Base-by-base conservation (phyloP, 2,329 filamentous ascomycete genomes). In the Fusarium torulosum region DNA sequence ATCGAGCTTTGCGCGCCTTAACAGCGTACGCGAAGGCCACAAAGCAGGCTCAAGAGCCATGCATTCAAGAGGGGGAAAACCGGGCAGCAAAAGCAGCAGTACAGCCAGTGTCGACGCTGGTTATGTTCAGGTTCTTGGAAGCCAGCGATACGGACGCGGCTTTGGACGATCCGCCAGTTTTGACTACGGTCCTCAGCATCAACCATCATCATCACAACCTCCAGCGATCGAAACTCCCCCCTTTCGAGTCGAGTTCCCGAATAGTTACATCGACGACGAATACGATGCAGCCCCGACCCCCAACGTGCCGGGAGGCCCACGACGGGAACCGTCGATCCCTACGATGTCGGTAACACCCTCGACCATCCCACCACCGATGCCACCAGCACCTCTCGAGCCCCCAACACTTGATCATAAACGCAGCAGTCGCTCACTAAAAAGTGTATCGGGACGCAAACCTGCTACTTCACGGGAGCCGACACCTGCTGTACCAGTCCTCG, bases 251-350 rank as follows among this genome's bases (percentile, higher is more conserved):
- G 84, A 86, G 42, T 82, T 84, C 63, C 78, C 82, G 58, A 83
- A 81, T 67, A 80, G 79, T 58, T 83, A 84, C 67, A 79, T 85
- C 50, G 64, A 61, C 67, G 82, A 85, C 71, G 87, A 91, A 72
- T 89, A 90, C 79, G 91, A 96, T 75, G 91, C 93, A 51, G 94
- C 94, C 25, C 94, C 95, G 15, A 95, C 91, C 37, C 95, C 95
- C 7, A 94, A 89, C 27, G 85, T 97, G 35, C 93, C 93, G 33
- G 90, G 86, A 47, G 94, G 94, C 7, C 93, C 94, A 57, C 88
- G 93, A 60, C 81, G 81, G 56, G 72, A 79, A 20, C 47, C 70
- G 43, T 60, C 71, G 54, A 67, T 69, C 46, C 65, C 72, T 61
- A 53, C 78, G 9, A 80, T 81, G 56, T 79, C 84, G 23, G 74